Conservation (phyloP, 495 filamentous ascomycete genomes). For the Bacidia rubella region DNA sequence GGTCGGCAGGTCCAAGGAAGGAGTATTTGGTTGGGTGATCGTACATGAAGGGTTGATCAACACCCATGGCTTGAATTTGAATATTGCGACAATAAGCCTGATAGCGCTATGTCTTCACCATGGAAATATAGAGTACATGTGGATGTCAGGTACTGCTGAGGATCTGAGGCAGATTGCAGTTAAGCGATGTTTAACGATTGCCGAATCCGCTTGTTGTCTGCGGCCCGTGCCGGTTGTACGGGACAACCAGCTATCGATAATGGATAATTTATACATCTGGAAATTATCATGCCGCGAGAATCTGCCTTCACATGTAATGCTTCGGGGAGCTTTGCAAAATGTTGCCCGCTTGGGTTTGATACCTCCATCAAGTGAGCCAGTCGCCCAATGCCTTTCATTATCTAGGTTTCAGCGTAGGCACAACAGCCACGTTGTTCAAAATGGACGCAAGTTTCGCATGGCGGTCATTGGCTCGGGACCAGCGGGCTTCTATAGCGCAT, state of each 20-base stretch:
- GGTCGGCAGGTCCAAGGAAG: conserved; percentile 38
- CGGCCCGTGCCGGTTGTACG: neutral
- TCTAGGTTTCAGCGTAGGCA: conserved; percentile 3
- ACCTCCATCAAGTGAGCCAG: too few relatives aligned
- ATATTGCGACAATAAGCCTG: neutral
- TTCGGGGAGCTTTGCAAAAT: too few relatives aligned
- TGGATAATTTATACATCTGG: too few relatives aligned
- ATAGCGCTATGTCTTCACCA: too few relatives aligned
- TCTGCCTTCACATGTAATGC: too few relatives aligned
- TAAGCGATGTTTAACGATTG: neutral
- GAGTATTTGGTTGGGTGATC: conserved; percentile 36
- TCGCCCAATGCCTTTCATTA: too few relatives aligned
- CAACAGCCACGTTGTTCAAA: conserved; percentile 19
- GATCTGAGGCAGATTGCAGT: too few relatives aligned
- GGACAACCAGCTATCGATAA: too few relatives aligned
- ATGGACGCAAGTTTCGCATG: conserved; percentile 51
- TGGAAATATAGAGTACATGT: neutral
- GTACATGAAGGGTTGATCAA: conserved; percentile 67
- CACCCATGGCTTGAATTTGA: conserved; percentile 33
- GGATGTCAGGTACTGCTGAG: neutral
- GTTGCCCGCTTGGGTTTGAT: too few relatives aligned
- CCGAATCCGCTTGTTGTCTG: neutral
- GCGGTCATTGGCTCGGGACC: conserved; percentile 91
- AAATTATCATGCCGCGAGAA: too few relatives aligned
- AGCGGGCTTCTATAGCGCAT: conserved; percentile 89